These are phyloP conservation scores for Ophiostoma sp. DNA, from an alignment of 2,329 filamentous ascomycete genomes.

Conservation along the genomic window DNA sequence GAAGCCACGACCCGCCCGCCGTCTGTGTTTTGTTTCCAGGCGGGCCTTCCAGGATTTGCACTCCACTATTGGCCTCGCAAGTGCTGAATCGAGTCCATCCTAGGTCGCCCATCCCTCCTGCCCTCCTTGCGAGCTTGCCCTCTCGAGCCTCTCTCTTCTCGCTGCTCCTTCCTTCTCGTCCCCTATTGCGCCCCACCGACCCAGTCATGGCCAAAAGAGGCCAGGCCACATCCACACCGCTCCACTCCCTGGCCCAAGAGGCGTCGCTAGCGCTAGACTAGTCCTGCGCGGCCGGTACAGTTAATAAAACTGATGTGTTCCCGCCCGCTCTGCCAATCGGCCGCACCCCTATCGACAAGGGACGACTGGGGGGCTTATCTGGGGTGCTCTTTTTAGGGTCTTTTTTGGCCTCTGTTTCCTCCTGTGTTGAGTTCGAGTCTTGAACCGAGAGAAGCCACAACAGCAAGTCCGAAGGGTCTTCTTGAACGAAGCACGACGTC, in stretches of 20 bases:
- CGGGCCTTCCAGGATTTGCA: background rate
- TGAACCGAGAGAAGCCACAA: background rate
- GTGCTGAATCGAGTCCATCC: constrained; percentile 11
- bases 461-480: background rate
- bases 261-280: constrained; percentile 27
- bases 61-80: background rate
- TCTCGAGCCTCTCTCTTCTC: background rate
- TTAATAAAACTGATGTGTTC: constrained; percentile 27
- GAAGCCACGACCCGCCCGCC: background rate
- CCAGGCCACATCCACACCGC: constrained; percentile 4
- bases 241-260: constrained; percentile 21
- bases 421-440: background rate
- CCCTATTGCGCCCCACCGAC: background rate
- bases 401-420: background rate
- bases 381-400: background rate
- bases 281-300: constrained; percentile 27
- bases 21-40: background rate
- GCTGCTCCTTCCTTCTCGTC: background rate
- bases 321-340: constrained; percentile 19
- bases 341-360: constrained; percentile 7
- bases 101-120: background rate
- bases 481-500: background rate
- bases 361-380: background rate
- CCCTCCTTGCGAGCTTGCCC: background rate
- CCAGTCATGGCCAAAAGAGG: background rate